phyloP scores from a whole-genome alignment of 2,329 filamentous ascomycete species.

The Didymosphaeria variabile region DNA sequence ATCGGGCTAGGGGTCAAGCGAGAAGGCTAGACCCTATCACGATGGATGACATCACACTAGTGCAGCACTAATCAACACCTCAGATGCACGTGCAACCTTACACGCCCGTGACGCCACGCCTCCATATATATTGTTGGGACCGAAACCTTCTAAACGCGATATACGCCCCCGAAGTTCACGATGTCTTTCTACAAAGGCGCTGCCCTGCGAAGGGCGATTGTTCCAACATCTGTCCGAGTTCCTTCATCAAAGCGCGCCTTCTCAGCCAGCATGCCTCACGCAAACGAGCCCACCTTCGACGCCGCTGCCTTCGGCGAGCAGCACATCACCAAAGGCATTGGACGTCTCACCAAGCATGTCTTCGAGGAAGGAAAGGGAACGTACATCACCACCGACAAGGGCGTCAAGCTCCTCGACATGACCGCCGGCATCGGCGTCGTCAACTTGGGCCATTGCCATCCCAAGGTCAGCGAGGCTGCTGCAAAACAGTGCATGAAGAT shows the following conservation, averaged over 20 bases:
- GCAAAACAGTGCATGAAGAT: slow-evolving; percentile 42
- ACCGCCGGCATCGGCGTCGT: slow-evolving; percentile 42
- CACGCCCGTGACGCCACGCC: slow-evolving; percentile 7
- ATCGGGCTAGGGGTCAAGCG: slow-evolving; percentile 4
- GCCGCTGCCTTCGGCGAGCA: slow-evolving; percentile 37
- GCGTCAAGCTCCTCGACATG: slow-evolving; percentile 41
- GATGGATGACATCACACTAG: slow-evolving; percentile 14
- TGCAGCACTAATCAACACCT: slow-evolving; percentile 5
- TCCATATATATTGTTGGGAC: slow-evolving; percentile 10
- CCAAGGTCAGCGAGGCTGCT: slow-evolving; percentile 41
- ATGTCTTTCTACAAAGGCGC: slow-evolving; percentile 14
- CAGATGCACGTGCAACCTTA: not conserved
- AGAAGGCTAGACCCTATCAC: slow-evolving; percentile 5
- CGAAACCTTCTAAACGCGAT: slow-evolving; percentile 6
- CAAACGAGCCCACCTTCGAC: slow-evolving; percentile 26
- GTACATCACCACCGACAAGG: slow-evolving; percentile 43
- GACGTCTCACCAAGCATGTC: slow-evolving; percentile 41
- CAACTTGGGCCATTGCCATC: slow-evolving; percentile 42
- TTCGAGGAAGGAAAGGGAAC: slow-evolving; percentile 41
- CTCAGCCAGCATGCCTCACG: slow-evolving; percentile 13
- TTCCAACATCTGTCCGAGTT: not conserved
- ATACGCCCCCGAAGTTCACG: slow-evolving; percentile 7
- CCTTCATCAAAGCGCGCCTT: slow-evolving; percentile 8
- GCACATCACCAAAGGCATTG: slow-evolving; percentile 43
- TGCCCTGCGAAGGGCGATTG: slow-evolving; percentile 5